A percentile compares a stretch with the other conserved stretches of the same genome.
These are phyloP conservation scores for Domatiomyces globalis DNA, from an alignment of 2,329 filamentous ascomycete species.

Conservation along the genomic window DNA sequence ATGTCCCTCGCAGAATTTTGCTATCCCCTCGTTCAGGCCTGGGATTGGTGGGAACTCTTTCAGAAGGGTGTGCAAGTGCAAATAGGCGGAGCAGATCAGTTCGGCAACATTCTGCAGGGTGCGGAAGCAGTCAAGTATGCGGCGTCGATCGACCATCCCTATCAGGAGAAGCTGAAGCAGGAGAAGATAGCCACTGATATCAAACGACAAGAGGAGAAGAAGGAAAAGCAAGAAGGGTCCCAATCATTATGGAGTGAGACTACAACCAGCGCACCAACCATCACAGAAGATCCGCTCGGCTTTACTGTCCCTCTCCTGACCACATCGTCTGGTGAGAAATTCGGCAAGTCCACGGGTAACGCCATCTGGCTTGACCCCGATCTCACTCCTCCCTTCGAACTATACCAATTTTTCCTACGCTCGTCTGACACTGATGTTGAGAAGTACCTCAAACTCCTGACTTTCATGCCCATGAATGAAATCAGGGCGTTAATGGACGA, in stretches of 20 bases:
- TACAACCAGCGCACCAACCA: slow-evolving; percentile 12
- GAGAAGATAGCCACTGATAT: neutral
- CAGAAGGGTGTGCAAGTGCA: slow-evolving; percentile 61
- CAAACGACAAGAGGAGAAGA: slow-evolving; percentile 17
- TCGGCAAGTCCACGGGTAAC: slow-evolving; percentile 89
- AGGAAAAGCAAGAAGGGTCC: slow-evolving; percentile 23
- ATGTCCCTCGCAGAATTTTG: slow-evolving; percentile 90
- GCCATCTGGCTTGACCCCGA: slow-evolving; percentile 80
- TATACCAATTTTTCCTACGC: slow-evolving; percentile 83
- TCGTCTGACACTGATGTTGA: slow-evolving; percentile 70
- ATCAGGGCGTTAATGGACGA: slow-evolving; percentile 55
- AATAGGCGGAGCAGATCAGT: slow-evolving; percentile 91
- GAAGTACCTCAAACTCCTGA: slow-evolving; percentile 73
- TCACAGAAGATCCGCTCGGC: slow-evolving; percentile 49
- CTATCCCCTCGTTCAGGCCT: slow-evolving; percentile 86
- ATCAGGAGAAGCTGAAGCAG: slow-evolving; percentile 6
- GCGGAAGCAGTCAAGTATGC: slow-evolving; percentile 72
- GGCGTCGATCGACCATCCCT: slow-evolving; percentile 41
- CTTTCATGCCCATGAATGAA: slow-evolving; percentile 60
- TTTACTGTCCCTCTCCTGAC: slow-evolving; percentile 86
- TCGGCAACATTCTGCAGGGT: slow-evolving; percentile 85
- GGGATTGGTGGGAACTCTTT: slow-evolving; percentile 92
- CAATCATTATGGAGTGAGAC: neutral
- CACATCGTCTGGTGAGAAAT: slow-evolving; percentile 71
- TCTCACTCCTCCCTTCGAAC: slow-evolving; percentile 67